Evolutionary conservation across 495 filamentous ascomycete genomes (phyloP), one percentile per base, ranked within the genome.

Genomic region (Durotheca rogersii): DNA sequence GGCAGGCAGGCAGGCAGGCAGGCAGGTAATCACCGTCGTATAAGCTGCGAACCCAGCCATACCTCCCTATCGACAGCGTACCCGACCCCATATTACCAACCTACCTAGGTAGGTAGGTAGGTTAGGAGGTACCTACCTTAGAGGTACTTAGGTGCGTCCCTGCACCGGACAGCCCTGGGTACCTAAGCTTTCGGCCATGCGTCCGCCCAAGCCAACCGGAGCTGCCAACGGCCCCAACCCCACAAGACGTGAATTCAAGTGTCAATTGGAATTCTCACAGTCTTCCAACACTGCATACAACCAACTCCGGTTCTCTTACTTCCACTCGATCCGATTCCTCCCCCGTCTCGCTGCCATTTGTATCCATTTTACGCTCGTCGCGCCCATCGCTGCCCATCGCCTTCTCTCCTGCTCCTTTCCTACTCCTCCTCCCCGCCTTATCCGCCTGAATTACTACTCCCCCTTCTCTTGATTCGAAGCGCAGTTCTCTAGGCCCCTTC

Each of bases 281-380:
- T 49, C 44, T 45, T 45, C 30, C 32, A n/a, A 42, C 55, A 48
- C 53, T 54, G n/a, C n/a, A n/a, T n/a, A n/a, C n/a, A n/a, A 39
- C 47, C 50, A 59, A 47, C 50, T 46, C 38, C 51, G 36, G n/a
- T n/a, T n/a, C n/a, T n/a, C n/a, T n/a, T n/a, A n/a, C 51, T 59
- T 51, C 55, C 56, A 59, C 51, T 53, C 25, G 31, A 50, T 59
- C 56, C 50, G 45, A 54, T 59, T 51, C 46, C 50, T 59, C 47
- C n/a, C 50, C 45, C 52, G 52, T 55, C 52, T 49, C 45, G 33
- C 32, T 43, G 23, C 44, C 36, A 16, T 9, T 27, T 27, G 23
- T 9, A 27, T 27, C 23, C 23, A 27, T 4, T 27, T 4, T 9
- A 27, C 9, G 23, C 14, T 29, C 17, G 36, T 35, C 19, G 38